Base-by-base conservation (phyloP, 2,329 filamentous ascomycete genomes). In the Fusarium kyushuense region DNA sequence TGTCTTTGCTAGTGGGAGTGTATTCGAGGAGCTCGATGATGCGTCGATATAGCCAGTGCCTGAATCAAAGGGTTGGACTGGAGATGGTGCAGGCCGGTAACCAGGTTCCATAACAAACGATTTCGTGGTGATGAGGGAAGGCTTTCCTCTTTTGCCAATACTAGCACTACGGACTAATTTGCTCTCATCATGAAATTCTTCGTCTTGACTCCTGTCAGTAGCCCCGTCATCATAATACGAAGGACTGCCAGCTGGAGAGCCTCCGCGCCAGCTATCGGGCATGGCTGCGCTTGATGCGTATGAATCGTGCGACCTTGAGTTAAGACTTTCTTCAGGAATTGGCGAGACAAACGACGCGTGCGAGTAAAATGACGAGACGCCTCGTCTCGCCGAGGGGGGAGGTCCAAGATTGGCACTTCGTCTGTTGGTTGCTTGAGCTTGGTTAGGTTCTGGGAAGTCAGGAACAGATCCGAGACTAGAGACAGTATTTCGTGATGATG, bases 211-310 rank as follows among this genome's bases (percentile, higher is more conserved):
- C 45, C 83, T 82, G 36, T 87, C 84, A 6, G 79, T 79, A 43
- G 84, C 81, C 4, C 79, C 76, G 33, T 86, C 84, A 48, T 86
- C 84, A 63, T 84, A 84, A 66, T 83, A 83, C 71, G 81, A 72
- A 54, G 84, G 77, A 75, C 82, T 86, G 32, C 75, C 75, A 14
- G 76, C 76, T 4, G 82, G 81, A 1, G 84, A 85, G 14, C 58
- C 75, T 6, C 83, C 85, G 6, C 83, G 87, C 87, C 90, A 93
- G 69, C 83, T 88, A 21, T 88, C 86, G 2, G 91, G 91, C 76
- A 93, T 92, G 1, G 87, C 90, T 35, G 88, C 86, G 70, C 90
- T 93, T 4, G 92, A 93, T 23, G 88, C 91, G 72, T 87, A 90
- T 0, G 91, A 93, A 29, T 83, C 83, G 74, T 88, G 86, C 1